Conservation (phyloP, 331 rosid genomes). For the Pyracantha coccinea region DNA sequence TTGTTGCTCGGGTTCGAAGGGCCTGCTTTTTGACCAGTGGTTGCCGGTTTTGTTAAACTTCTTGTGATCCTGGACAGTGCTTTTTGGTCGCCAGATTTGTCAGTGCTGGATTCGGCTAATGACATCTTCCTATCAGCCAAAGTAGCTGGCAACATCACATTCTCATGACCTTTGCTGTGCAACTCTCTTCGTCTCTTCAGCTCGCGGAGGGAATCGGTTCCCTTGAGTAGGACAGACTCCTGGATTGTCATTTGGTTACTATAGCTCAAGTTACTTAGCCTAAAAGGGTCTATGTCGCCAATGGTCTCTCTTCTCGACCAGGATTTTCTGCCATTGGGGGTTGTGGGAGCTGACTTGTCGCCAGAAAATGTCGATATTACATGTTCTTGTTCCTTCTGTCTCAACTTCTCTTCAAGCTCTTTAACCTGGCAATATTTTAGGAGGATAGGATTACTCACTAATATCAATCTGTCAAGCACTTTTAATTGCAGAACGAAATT, state of each 20-base stretch:
- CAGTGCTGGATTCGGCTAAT: slow-evolving; percentile 12
- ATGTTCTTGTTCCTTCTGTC: slow-evolving; percentile 35
- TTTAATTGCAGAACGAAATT: neutral
- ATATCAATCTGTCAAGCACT: neutral
- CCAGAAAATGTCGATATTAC: slow-evolving; percentile 10
- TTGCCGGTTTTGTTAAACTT: slow-evolving; percentile 25
- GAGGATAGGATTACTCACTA: neutral
- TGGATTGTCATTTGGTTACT: slow-evolving; percentile 26
- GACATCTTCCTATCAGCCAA: slow-evolving; percentile 12
- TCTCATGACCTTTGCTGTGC: slow-evolving; percentile 49
- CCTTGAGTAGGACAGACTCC: slow-evolving; percentile 37
- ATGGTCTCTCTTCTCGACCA: slow-evolving; percentile 24
- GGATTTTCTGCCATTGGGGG: slow-evolving; percentile 27
- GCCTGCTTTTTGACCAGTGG: slow-evolving; percentile 32
- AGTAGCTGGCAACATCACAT: slow-evolving; percentile 15
- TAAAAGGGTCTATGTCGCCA: slow-evolving; percentile 32
- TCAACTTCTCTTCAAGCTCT: slow-evolving; percentile 56
- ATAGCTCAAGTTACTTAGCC: slow-evolving; percentile 36
- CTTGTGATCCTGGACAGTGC: slow-evolving; percentile 26
- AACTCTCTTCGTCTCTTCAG: slow-evolving; percentile 40
- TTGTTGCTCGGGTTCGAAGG: slow-evolving; percentile 29
- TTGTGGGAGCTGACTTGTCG: slow-evolving; percentile 33
- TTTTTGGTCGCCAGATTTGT: slow-evolving; percentile 48
- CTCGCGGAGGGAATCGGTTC: slow-evolving; percentile 37
- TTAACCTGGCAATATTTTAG: slow-evolving; percentile 35